phyloP scores from a whole-genome alignment of 1,284 basidiomycete genomes.

The Tremellales sp. region DNA sequence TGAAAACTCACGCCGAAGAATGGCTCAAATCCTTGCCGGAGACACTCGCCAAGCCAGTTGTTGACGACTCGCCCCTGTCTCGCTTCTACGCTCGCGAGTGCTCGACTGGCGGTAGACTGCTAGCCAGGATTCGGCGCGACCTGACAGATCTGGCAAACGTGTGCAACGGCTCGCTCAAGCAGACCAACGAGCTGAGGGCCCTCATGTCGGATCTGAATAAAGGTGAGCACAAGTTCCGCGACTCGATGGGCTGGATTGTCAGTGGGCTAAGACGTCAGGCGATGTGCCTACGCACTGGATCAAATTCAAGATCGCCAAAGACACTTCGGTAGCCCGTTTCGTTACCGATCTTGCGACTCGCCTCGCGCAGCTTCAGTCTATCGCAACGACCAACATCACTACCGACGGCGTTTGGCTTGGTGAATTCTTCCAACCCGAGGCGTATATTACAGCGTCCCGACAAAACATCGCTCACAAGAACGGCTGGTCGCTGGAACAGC shows the following conservation, averaged over 20 bases:
- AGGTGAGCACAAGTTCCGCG: no score
- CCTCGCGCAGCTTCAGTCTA: constrained; percentile 71
- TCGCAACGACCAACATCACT: constrained; percentile 56
- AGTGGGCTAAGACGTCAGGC: no score
- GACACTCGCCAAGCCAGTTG: constrained; percentile 19
- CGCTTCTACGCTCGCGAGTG: constrained; percentile 86
- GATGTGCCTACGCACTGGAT: constrained; percentile 84
- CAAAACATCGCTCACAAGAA: constrained; percentile 87
- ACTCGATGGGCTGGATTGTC: no score
- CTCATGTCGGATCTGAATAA: constrained; percentile 84
- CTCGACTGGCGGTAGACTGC: constrained; percentile 69
- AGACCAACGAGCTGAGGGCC: constrained; percentile 85
- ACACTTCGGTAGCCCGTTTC: constrained; percentile 77
- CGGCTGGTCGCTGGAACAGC: constrained; percentile 85
- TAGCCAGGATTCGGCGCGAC: constrained; percentile 72
- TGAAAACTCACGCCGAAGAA: constrained; percentile 72
- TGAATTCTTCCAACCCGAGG: constrained; percentile 90
- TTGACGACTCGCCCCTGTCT: constrained; percentile 65
- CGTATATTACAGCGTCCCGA: constrained; percentile 87
- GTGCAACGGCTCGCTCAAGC: constrained; percentile 80
- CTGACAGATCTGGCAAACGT: constrained; percentile 75
- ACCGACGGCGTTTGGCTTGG: constrained; percentile 71
- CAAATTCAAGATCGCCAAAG: constrained; percentile 77
- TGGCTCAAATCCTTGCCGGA: constrained; percentile 71
- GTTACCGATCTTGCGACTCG: constrained; percentile 75